Base-by-base conservation (phyloP, 768 basidiomycete species). In the Ramaria sp. region DNA sequence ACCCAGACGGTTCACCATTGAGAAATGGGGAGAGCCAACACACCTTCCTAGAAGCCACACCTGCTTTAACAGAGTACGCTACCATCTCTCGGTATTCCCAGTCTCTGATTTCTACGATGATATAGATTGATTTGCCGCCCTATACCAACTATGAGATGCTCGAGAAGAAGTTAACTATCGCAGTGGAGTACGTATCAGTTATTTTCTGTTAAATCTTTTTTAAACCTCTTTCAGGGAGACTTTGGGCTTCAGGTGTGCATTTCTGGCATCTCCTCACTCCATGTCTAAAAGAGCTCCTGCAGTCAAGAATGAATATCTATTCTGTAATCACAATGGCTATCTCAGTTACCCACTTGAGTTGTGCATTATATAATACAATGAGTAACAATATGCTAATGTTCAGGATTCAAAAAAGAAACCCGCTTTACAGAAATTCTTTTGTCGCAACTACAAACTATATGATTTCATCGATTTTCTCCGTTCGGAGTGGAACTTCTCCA, bases 11-110 rank as follows among this genome's bases (percentile, higher is more conserved):
- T 96, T 96, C 68, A 96, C 93, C 11, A 93, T 96, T 59, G 92
- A 96, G 71, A 95, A 95, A 71, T 86, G 85, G 20, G 93, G 93
- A 4, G 92, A 95, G 67, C 86, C 91, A 11, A 81, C 79, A 13
- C 89, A 91, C 47, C 68, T 96, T 50, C 93, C 93, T 2, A 81
- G 93, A 66, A 87, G 85, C 63, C 93, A 95, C 68, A 96, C 92
- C 1, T 96, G 93, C 71, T 95, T 96, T 78, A 95, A 95, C 67
- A 45, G 15, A 24, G 43, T 45, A n/a, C 7, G 43, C 15, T 45
- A n/a, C 15, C 43, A 59, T 70, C 43, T 68, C 72, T 49, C 37
- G 62, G 62, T 46, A 24, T 12, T 17, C 17, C 31, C 41, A 15
- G 20, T 33, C 48, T 22, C 15, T 27, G 37, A 34, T 19, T 7